Evolutionary conservation across 164 flowering plant species (phyloP).

Genomic region (Cinnamomum chago): DNA sequence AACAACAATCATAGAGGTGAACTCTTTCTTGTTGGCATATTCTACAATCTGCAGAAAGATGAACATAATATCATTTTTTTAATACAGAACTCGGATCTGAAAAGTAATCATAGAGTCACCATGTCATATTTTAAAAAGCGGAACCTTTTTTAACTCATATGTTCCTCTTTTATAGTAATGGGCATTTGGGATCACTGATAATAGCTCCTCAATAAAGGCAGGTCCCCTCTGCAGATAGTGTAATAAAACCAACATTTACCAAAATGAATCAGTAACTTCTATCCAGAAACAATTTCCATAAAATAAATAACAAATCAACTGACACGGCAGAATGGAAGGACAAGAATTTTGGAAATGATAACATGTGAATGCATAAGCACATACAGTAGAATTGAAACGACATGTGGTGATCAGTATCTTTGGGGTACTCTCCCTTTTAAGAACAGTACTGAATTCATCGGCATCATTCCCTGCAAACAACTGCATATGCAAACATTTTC

Average conservation of each 20-base stretch:
- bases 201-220: slow-evolving; percentile 70
- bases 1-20: slow-evolving; percentile 80
- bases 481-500: slow-evolving; percentile 29
- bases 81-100: neutral
- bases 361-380: slow-evolving; percentile 14
- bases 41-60: slow-evolving; percentile 60
- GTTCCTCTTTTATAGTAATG: slow-evolving; percentile 89
- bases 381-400: slow-evolving; percentile 81
- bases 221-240: slow-evolving; percentile 77
- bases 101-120: neutral
- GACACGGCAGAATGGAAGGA: neutral
- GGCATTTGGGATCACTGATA: slow-evolving; percentile 84
- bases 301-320: neutral
- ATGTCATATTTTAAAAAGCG: neutral
- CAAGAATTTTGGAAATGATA: neutral
- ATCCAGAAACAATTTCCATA: neutral
- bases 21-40: slow-evolving; percentile 76
- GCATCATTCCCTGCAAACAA: slow-evolving; percentile 81
- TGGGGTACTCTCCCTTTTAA: slow-evolving; percentile 47
- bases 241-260: neutral
- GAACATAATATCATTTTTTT: neutral
- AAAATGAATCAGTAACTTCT: neutral
- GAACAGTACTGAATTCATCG: slow-evolving; percentile 73
- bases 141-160: slow-evolving; percentile 89
- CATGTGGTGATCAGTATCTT: slow-evolving; percentile 87